Percentiles rank a stretch among this genome's conserved stretches.
phyloP scores from a whole-genome alignment of 2,329 filamentous ascomycete genomes.

The Trichoderma asperellum region DNA sequence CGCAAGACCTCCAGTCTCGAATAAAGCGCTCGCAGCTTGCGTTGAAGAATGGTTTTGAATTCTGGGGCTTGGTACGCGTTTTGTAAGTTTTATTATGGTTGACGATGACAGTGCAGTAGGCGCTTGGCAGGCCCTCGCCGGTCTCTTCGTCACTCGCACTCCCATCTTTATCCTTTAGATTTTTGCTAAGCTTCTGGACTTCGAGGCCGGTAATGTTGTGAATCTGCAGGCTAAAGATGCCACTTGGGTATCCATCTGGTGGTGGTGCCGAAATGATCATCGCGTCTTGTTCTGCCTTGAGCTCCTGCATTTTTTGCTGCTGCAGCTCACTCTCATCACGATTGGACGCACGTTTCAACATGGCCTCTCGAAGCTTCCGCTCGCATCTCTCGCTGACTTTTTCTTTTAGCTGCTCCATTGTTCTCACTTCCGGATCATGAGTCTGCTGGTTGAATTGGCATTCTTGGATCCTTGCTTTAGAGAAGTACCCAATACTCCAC shows the following conservation, averaged over 20 bases:
- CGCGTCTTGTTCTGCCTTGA: slow-evolving; percentile 62
- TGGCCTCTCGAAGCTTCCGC: slow-evolving; percentile 67
- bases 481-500: slow-evolving; percentile 74
- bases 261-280: slow-evolving; percentile 72
- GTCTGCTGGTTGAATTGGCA: slow-evolving; percentile 66
- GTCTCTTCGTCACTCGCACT: slow-evolving; percentile 61
- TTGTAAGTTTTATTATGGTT: slow-evolving; percentile 72
- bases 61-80: slow-evolving; percentile 77
- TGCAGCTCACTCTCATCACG: slow-evolving; percentile 65
- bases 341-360: slow-evolving; percentile 48
- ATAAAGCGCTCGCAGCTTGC: slow-evolving; percentile 75
- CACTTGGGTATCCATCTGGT: slow-evolving; percentile 62
- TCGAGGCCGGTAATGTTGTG: slow-evolving; percentile 74
- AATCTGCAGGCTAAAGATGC: slow-evolving; percentile 70
- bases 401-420: slow-evolving; percentile 60
- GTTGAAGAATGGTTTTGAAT: slow-evolving; percentile 78
- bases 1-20: slow-evolving; percentile 67
- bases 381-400: slow-evolving; percentile 59
- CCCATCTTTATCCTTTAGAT: slow-evolving; percentile 51
- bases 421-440: slow-evolving; percentile 60
- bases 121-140: slow-evolving; percentile 67
- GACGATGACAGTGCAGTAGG: slow-evolving; percentile 73
- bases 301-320: slow-evolving; percentile 70
- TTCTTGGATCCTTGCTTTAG: slow-evolving; percentile 65
- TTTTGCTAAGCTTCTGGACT: slow-evolving; percentile 56